Evolutionary conservation across 2,329 filamentous ascomycete species (phyloP).

Genomic region (Lachnellula occidentalis): DNA sequence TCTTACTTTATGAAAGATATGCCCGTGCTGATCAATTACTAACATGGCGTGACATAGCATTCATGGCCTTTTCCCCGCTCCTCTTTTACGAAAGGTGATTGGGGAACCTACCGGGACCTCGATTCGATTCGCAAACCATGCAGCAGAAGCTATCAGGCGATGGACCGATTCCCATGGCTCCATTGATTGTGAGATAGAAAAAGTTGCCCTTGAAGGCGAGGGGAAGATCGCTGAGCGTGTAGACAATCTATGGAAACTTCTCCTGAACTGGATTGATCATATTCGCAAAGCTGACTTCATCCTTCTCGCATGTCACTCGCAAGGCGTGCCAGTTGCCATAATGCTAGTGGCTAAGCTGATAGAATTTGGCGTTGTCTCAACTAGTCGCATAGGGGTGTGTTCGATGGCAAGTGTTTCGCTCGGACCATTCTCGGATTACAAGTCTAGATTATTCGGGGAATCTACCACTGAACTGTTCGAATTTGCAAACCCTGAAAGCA

Average conservation of each 20-base stretch:
- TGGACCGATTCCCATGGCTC: slow-evolving; percentile 75
- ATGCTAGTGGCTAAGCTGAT: slow-evolving; percentile 93
- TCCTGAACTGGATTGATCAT: slow-evolving; percentile 92
- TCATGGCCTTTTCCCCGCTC: slow-evolving; percentile 88
- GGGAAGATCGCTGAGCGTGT: slow-evolving; percentile 87
- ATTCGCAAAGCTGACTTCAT: slow-evolving; percentile 85
- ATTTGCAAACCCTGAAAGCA: slow-evolving; percentile 76
- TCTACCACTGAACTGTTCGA: slow-evolving; percentile 94
- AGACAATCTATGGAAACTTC: slow-evolving; percentile 86
- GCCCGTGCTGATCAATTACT: neutral
- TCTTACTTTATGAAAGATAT: neutral
- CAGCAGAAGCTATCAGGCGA: slow-evolving; percentile 73
- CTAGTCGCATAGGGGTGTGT: slow-evolving; percentile 76
- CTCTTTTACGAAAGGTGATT: slow-evolving; percentile 80
- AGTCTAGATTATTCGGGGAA: slow-evolving; percentile 81
- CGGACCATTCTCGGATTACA: slow-evolving; percentile 88
- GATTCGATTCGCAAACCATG: slow-evolving; percentile 83
- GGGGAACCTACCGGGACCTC: slow-evolving; percentile 95
- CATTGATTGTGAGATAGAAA: slow-evolving; percentile 76
- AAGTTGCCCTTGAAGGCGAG: slow-evolving; percentile 90
- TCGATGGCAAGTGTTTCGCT: slow-evolving; percentile 85
- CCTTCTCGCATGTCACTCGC: slow-evolving; percentile 87
- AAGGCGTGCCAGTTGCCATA: slow-evolving; percentile 88
- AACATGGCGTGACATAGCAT: slow-evolving; percentile 45
- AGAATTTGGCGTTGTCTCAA: slow-evolving; percentile 76